A percentile compares a stretch with the other conserved stretches of the same genome.
These are phyloP conservation scores for Crassisporium funariophilum DNA, from an alignment of 768 basidiomycete species.

Conservation along the genomic window DNA sequence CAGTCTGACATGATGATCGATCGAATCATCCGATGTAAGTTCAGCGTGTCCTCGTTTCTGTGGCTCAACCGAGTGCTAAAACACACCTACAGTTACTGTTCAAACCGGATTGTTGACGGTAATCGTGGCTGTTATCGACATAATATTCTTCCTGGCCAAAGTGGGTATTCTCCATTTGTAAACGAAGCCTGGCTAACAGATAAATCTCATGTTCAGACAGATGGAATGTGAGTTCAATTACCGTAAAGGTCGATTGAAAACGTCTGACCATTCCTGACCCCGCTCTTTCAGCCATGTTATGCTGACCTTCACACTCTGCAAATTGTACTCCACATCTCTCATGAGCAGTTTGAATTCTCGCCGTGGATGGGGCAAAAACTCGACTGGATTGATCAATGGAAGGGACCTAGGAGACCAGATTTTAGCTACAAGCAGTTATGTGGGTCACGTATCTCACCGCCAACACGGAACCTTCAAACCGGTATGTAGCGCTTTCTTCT, in stretches of 20 bases:
- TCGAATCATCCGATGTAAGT: constrained; percentile 5
- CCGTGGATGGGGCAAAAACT: constrained; percentile 2
- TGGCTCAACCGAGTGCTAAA: no score
- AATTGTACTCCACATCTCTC: constrained; percentile 3
- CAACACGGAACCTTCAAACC: no score
- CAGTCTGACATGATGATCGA: constrained; percentile 3
- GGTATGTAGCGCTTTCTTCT: no score
- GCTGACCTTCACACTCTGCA: constrained; percentile 1
- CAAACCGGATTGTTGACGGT: constrained; percentile 3
- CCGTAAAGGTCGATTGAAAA: no score
- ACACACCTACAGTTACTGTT: neutral
- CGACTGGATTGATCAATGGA: no score
- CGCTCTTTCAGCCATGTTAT: no score
- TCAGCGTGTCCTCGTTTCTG: neutral
- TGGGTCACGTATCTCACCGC: no score
- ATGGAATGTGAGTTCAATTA: no score
- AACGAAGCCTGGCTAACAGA: neutral
- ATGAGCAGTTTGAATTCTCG: constrained; percentile 5
- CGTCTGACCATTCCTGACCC: no score
- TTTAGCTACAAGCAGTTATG: no score
- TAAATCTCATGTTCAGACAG: no score
- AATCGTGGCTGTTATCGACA: constrained; percentile 1
- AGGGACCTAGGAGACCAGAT: no score
- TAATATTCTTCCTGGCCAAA: constrained; percentile 3
- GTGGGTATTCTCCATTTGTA: neutral